Evolutionary conservation across 352 stramenopile species (phyloP).

Genomic region (Globisporangium mamillatum): DNA sequence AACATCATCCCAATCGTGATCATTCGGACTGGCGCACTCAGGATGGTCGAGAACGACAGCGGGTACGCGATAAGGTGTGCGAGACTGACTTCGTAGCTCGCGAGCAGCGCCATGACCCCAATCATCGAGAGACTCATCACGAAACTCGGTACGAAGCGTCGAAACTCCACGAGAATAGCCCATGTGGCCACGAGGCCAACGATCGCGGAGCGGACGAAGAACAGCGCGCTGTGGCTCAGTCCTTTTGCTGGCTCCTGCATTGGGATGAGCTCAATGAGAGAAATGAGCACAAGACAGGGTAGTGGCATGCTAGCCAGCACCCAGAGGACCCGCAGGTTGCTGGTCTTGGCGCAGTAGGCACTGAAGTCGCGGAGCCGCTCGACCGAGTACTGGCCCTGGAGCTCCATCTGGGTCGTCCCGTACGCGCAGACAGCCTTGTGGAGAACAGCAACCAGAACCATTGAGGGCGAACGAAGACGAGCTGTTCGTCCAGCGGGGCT

Average conservation of each 20-base stretch:
- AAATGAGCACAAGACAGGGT: conserved; percentile 11
- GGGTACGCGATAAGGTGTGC: conserved; percentile 22
- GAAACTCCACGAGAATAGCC: conserved; percentile 22
- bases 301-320: conserved; percentile 9
- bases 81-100: conserved; percentile 8
- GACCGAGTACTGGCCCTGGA: conserved; percentile 20
- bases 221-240: conserved; percentile 15
- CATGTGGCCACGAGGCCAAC: conserved; percentile 18
- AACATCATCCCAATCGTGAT: neutral
- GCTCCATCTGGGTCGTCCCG: conserved; percentile 18
- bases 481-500: too few species aligned
- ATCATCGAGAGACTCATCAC: conserved; percentile 10
- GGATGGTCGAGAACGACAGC: conserved; percentile 27
- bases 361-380: conserved; percentile 7
- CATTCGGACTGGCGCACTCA: neutral
- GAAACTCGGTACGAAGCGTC: conserved; percentile 15
- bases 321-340: neutral
- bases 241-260: conserved; percentile 18
- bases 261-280: conserved; percentile 20
- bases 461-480: too few species aligned
- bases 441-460: neutral
- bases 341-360: neutral
- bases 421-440: neutral
- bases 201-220: conserved; percentile 23
- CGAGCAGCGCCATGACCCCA: conserved; percentile 14